Conservation (phyloP, 2,329 filamentous ascomycete species). For the Achaetomium macrosporum region DNA sequence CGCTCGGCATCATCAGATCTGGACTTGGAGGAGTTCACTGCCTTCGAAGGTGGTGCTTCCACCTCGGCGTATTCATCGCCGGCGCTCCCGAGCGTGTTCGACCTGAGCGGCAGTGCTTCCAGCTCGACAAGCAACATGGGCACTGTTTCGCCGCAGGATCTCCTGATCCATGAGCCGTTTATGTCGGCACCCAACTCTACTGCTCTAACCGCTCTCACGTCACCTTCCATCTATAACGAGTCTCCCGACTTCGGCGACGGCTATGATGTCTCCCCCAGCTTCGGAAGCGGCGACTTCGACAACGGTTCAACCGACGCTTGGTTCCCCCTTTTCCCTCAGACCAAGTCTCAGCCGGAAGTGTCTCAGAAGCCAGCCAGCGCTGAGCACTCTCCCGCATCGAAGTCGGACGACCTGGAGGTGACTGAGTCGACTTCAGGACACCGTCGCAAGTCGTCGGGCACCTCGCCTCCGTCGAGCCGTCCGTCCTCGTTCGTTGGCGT, state of each 20-base stretch:
- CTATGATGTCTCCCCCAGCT: conserved; percentile 74
- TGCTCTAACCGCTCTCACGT: conserved; percentile 77
- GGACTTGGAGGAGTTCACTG: conserved; percentile 53
- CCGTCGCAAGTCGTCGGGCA: conserved; percentile 41
- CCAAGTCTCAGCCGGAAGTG: conserved; percentile 27
- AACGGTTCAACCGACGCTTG: conserved; percentile 51
- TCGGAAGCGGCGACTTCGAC: conserved; percentile 55
- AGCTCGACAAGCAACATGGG: conserved; percentile 51
- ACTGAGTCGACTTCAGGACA: conserved; percentile 35
- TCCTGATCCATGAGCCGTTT: conserved; percentile 63
- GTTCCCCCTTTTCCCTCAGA: conserved; percentile 67
- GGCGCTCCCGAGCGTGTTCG: conserved; percentile 45
- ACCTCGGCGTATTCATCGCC: conserved; percentile 50
- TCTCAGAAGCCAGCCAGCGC: conserved; percentile 22
- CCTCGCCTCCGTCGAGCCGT: conserved; percentile 42
- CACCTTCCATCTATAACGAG: conserved; percentile 70
- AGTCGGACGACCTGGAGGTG: conserved; percentile 46
- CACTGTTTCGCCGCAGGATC: conserved; percentile 80
- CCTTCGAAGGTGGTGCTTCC: conserved; percentile 47
- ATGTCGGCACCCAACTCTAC: conserved; percentile 76
- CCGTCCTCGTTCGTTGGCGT: conserved; percentile 68
- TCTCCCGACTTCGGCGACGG: conserved; percentile 67
- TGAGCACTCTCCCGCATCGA: conserved; percentile 39
- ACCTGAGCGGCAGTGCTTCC: conserved; percentile 42
- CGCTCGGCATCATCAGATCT: conserved; percentile 46